Evolutionary conservation across 495 filamentous ascomycete genomes (phyloP).

Genomic region (Stereocaulon alpinum): DNA sequence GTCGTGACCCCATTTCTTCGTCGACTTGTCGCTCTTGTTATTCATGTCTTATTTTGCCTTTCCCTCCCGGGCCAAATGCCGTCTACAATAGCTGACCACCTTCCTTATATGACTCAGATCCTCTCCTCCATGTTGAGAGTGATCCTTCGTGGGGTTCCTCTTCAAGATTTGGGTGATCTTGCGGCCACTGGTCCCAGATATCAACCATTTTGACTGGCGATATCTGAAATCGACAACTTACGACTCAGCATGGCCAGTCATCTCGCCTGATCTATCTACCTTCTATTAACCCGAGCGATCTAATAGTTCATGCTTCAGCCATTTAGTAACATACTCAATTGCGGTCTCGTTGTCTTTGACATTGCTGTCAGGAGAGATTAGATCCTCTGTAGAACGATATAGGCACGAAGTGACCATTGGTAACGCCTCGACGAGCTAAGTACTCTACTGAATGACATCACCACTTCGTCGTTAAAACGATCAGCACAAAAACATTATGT

Average conservation of each 20-base stretch:
- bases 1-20: constrained; percentile 47
- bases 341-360: constrained; percentile 49
- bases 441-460: background rate
- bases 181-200: constrained; percentile 35
- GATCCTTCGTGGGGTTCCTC: constrained; percentile 48
- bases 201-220: background rate
- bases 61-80: constrained; percentile 56
- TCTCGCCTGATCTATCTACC: constrained; percentile 49
- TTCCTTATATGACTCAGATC: constrained; percentile 56
- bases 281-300: constrained; percentile 47
- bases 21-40: constrained; percentile 46
- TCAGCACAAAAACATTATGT: no score
- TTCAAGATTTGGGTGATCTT: constrained; percentile 55
- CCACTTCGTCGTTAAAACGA: background rate
- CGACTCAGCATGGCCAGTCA: constrained; percentile 51
- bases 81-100: constrained; percentile 52
- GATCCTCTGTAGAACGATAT: background rate
- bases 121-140: constrained; percentile 40
- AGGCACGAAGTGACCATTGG: background rate
- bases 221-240: constrained; percentile 15
- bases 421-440: background rate
- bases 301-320: constrained; percentile 48
- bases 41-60: constrained; percentile 44
- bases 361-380: constrained; percentile 6
- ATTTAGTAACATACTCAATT: constrained; percentile 39